Conservation (phyloP, 345 rosid species). For the Gossypium mustelinum region DNA sequence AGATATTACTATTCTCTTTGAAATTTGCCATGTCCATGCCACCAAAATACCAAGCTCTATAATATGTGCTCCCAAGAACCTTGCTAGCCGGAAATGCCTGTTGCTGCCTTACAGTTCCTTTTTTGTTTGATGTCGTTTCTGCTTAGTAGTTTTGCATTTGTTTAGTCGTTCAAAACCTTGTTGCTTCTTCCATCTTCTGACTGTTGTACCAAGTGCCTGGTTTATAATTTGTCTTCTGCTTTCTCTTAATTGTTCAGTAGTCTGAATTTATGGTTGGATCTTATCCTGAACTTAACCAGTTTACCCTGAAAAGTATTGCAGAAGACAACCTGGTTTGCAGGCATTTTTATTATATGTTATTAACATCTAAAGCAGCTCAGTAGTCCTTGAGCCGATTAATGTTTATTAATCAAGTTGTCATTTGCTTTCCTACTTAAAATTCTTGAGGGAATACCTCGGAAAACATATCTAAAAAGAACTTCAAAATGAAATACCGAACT, state of each 20-base stretch:
- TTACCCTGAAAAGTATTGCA: conserved; percentile 13
- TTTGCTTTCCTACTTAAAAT: neutral
- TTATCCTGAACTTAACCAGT: neutral
- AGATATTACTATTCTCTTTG: conserved; percentile 35
- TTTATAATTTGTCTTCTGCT: conserved; percentile 5
- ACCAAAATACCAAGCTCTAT: conserved; percentile 61
- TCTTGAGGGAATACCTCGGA: neutral
- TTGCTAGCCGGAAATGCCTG: conserved; percentile 41
- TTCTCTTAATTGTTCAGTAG: conserved; percentile 9
- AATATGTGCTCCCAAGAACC: conserved; percentile 50
- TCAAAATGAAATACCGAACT: neutral
- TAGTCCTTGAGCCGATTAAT: neutral
- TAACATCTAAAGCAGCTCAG: conserved; percentile 5
- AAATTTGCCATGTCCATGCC: conserved; percentile 52
- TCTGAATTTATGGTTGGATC: conserved; percentile 11
- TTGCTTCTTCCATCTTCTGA: conserved; percentile 28
- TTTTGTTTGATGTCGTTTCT: conserved; percentile 17
- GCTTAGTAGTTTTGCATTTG: conserved; percentile 20
- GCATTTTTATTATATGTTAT: conserved; percentile 1
- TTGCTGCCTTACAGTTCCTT: conserved; percentile 33
- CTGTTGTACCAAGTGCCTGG: conserved; percentile 31
- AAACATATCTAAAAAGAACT: neutral
- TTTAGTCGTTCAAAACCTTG: conserved; percentile 27
- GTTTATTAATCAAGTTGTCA: conserved; percentile 1
- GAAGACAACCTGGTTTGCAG: conserved; percentile 18